Evolutionary conservation across 164 flowering plant species (phyloP).

Genomic region (Aristolochia fimbriata): DNA sequence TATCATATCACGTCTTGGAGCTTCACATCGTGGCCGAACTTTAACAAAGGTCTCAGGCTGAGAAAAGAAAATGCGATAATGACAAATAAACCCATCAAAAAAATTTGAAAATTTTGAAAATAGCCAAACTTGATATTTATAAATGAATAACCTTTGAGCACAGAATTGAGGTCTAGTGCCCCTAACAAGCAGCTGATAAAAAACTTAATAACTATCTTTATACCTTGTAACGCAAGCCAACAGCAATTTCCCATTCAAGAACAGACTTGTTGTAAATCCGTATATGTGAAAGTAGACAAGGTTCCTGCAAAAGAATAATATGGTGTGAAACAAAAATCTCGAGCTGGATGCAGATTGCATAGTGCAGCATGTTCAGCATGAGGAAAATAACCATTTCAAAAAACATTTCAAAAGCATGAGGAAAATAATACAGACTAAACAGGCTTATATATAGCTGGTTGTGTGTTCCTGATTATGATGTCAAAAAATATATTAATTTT

Average conservation of each 20-base stretch:
- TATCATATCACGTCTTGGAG: constrained; percentile 90
- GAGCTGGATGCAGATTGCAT: too few relatives aligned
- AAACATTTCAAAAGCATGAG: too few relatives aligned
- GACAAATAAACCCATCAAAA: neutral
- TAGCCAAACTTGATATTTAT: neutral
- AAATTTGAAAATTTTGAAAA: neutral
- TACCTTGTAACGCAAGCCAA: constrained; percentile 87
- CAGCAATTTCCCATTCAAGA: constrained; percentile 92
- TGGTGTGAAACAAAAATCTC: neutral
- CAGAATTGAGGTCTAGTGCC: neutral
- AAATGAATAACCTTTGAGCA: neutral
- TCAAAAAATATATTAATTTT: too few relatives aligned
- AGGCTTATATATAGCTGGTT: too few relatives aligned
- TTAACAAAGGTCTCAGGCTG: constrained; percentile 93
- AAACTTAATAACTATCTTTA: neutral
- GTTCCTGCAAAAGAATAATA: constrained; percentile 46
- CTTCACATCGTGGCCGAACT: constrained; percentile 90
- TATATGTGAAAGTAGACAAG: constrained; percentile 73
- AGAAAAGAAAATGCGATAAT: constrained; percentile 7
- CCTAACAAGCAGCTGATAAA: neutral
- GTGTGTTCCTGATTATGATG: too few relatives aligned
- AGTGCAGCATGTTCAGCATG: too few relatives aligned
- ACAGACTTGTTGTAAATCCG: constrained; percentile 88
- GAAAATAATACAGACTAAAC: too few relatives aligned
- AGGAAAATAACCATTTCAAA: too few relatives aligned